Evolutionary conservation across 108 stramenopile species (phyloP).

Genomic region (Fragilaria radians): DNA sequence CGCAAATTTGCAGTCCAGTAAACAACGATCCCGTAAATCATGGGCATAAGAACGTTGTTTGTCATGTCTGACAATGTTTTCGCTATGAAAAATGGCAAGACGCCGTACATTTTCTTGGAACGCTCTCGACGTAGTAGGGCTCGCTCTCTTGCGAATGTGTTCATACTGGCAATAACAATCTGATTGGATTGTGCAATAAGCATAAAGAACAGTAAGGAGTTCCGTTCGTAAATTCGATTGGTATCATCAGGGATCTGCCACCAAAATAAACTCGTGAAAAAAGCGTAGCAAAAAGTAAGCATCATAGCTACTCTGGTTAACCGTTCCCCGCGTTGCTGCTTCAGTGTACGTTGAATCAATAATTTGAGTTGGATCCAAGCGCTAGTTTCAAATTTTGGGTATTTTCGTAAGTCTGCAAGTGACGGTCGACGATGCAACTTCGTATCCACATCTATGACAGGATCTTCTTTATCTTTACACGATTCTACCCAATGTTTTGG

Average conservation of each 20-base stretch:
- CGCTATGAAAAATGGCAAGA: constrained; percentile 69
- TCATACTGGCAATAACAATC: constrained; percentile 47
- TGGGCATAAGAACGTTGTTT: constrained; percentile 51
- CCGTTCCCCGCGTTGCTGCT: constrained; percentile 64
- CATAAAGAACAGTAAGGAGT: constrained; percentile 69
- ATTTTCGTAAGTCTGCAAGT: constrained; percentile 30
- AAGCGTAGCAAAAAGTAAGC: constrained; percentile 37
- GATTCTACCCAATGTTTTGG: constrained; percentile 17
- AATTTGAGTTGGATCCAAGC: constrained; percentile 47
- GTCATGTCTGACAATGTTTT: constrained; percentile 66
- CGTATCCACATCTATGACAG: neutral
- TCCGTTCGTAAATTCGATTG: constrained; percentile 44
- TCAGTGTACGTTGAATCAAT: constrained; percentile 40
- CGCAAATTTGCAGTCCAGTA: constrained; percentile 62
- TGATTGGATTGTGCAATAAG: constrained; percentile 58
- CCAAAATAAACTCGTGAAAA: constrained; percentile 57
- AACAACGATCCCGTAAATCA: constrained; percentile 42
- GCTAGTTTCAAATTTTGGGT: constrained; percentile 39
- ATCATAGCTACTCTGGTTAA: constrained; percentile 44
- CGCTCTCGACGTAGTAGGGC: constrained; percentile 59
- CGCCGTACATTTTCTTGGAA: constrained; percentile 79
- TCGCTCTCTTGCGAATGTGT: constrained; percentile 56
- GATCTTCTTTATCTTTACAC: constrained; percentile 14
- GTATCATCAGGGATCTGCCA: constrained; percentile 57
- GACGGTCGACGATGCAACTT: neutral